Evolutionary conservation across 2,329 filamentous ascomycete species (phyloP).

Genomic region (Colletotrichum filicis): DNA sequence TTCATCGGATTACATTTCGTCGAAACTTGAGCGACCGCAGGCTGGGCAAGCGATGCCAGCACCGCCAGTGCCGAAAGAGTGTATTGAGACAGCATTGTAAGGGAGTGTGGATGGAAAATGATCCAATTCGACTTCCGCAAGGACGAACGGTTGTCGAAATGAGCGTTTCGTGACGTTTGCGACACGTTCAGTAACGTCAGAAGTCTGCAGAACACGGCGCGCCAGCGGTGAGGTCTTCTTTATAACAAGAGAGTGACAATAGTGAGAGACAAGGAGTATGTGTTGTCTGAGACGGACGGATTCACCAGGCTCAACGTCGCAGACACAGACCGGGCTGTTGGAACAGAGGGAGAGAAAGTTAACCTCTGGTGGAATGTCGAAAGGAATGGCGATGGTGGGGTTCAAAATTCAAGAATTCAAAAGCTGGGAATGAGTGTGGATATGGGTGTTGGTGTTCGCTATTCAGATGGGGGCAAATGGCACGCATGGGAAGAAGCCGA

Average conservation of each 20-base stretch:
- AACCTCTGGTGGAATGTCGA: not conserved
- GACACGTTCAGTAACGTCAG: conserved; percentile 25
- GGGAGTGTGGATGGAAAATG: not conserved
- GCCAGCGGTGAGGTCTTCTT: not conserved
- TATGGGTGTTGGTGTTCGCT: not conserved
- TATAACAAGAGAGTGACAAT: conserved; percentile 21
- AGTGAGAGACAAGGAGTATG: conserved; percentile 15
- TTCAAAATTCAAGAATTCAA: conserved; percentile 2
- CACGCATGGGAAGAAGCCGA: not conserved
- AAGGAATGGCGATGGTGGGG: conserved; percentile 24
- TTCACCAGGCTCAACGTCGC: not conserved
- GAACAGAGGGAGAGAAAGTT: conserved; percentile 1
- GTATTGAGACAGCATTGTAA: conserved; percentile 41
- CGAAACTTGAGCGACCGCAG: conserved; percentile 76
- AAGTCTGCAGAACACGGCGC: not conserved
- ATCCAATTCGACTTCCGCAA: not conserved
- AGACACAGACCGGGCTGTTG: conserved; percentile 7
- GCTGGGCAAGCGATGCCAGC: conserved; percentile 55
- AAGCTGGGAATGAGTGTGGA: conserved; percentile 19
- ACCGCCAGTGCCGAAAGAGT: conserved; percentile 50
- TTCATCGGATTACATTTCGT: conserved; percentile 84
- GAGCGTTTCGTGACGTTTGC: not conserved
- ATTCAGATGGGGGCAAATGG: not conserved
- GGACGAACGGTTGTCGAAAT: not conserved
- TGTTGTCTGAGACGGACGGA: conserved; percentile 1